Evolutionary conservation across 2,329 filamentous ascomycete genomes (phyloP).

Genomic region (Paecilomyces sp.): DNA sequence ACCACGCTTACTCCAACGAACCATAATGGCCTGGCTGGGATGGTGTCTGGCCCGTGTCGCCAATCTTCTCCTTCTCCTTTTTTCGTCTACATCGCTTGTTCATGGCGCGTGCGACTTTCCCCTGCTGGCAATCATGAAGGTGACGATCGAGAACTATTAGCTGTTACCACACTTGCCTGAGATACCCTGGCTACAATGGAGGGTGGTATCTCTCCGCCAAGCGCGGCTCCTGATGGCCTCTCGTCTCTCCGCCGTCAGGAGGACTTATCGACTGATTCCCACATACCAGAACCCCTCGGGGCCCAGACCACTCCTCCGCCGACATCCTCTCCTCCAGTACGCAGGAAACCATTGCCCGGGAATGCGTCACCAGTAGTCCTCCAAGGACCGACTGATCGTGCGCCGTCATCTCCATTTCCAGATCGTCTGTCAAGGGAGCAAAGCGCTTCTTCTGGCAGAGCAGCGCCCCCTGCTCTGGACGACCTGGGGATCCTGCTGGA

Average conservation of each 20-base stretch:
- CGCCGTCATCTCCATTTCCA: constrained; percentile 2
- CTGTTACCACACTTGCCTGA: background rate
- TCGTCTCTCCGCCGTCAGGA: constrained; percentile 10
- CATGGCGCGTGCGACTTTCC: background rate
- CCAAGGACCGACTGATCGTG: constrained; percentile 12
- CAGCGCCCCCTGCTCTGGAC: constrained; percentile 2
- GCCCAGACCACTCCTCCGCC: constrained; percentile 19
- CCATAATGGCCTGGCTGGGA: background rate
- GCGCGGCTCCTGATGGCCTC: constrained; percentile 9
- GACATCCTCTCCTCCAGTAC: constrained; percentile 38
- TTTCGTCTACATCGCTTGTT: constrained; percentile 1
- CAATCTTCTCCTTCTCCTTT: constrained; percentile 5
- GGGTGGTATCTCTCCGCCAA: constrained; percentile 7
- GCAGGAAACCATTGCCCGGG: constrained; percentile 49
- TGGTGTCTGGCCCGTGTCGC: background rate
- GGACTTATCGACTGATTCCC: constrained; percentile 4
- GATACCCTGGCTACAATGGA: constrained; percentile 4
- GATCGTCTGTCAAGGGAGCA: constrained; percentile 1
- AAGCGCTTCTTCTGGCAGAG: background rate
- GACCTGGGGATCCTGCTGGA: constrained; percentile 6
- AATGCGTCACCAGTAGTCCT: constrained; percentile 41
- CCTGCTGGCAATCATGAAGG: background rate
- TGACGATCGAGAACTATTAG: constrained; percentile 1
- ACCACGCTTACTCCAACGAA: background rate
- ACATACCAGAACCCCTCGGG: constrained; percentile 3